These are phyloP conservation scores for Blastobotrys chiropterorum DNA, from an alignment of 805 yeast species.

Conservation along the genomic window DNA sequence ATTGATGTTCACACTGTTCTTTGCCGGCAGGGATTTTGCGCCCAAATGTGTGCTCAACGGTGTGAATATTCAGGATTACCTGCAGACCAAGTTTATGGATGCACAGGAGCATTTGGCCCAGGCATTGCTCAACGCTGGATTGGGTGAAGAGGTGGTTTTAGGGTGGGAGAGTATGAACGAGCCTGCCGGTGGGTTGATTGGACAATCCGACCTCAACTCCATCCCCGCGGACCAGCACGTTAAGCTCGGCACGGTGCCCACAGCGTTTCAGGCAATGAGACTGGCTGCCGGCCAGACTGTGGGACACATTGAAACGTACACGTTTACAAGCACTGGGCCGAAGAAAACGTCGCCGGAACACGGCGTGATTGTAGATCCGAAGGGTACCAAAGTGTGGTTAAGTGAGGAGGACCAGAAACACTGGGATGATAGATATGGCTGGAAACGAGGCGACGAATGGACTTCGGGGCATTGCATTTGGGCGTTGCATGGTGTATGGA, in stretches of 20 bases:
- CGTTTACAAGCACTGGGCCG: conserved; percentile 66
- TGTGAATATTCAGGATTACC: conserved; percentile 66
- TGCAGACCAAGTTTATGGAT: conserved; percentile 56
- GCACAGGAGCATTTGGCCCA: conserved; percentile 47
- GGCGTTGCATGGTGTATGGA: conserved; percentile 69
- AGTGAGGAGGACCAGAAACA: conserved; percentile 16
- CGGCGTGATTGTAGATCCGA: conserved; percentile 48
- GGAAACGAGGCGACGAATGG: conserved; percentile 62
- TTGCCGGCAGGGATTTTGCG: conserved; percentile 68
- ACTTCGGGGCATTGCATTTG: conserved; percentile 66
- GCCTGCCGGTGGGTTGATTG: conserved; percentile 72
- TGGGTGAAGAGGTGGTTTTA: conserved; percentile 41
- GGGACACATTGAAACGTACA: conserved; percentile 55
- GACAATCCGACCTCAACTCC: conserved; percentile 45
- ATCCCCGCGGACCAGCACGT: conserved; percentile 54
- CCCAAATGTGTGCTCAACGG: conserved; percentile 70
- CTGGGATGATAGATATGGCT: conserved; percentile 58
- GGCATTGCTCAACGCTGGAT: conserved; percentile 36
- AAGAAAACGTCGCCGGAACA: conserved; percentile 43
- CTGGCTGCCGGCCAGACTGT: conserved; percentile 71
- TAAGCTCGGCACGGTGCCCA: conserved; percentile 73
- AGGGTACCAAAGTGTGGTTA: conserved; percentile 66
- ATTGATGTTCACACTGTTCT: conserved; percentile 82
- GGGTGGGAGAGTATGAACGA: conserved; percentile 86
- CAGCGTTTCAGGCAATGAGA: conserved; percentile 60